A percentile compares a stretch with the other conserved stretches of the same genome.
These are phyloP conservation scores for Hericium alpestre DNA, from an alignment of 768 basidiomycete species.

Conservation along the genomic window DNA sequence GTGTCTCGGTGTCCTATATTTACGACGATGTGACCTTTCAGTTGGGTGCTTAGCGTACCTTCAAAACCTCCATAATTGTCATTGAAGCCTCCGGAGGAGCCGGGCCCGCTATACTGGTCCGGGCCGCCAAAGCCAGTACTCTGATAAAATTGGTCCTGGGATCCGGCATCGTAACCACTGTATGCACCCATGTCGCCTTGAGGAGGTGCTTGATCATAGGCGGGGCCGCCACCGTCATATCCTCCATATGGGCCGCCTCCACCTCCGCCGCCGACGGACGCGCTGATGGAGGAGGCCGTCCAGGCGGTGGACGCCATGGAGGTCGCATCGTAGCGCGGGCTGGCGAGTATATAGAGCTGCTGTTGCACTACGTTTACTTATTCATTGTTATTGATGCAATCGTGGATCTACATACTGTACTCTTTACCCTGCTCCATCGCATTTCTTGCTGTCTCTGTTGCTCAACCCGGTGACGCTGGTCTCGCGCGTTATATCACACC, in stretches of 20 bases:
- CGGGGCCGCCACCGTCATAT: conserved; percentile 38
- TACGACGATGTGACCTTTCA: conserved; percentile 10
- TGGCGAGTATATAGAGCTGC: conserved; percentile 14
- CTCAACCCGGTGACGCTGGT: too few relatives aligned
- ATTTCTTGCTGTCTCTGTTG: too few relatives aligned
- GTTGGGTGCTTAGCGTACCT: conserved; percentile 64
- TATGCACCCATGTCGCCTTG: conserved; percentile 56
- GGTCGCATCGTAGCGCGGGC: conserved; percentile 34
- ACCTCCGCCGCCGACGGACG: conserved; percentile 29
- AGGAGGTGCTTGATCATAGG: conserved; percentile 59
- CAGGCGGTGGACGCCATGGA: conserved; percentile 31
- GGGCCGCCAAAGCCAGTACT: conserved; percentile 45
- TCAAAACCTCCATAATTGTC: conserved; percentile 59
- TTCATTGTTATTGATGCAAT: neutral
- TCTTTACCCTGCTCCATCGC: neutral
- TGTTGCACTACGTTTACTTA: neutral
- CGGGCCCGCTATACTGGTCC: conserved; percentile 39
- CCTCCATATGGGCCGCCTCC: conserved; percentile 23
- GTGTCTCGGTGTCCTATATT: conserved; percentile 3
- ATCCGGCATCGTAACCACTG: conserved; percentile 54
- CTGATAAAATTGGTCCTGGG: conserved; percentile 61
- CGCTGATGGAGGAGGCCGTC: conserved; percentile 38
- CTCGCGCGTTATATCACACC: too few relatives aligned
- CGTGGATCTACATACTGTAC: neutral
- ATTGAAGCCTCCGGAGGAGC: conserved; percentile 35